Conservation (phyloP, 257 asterid species). For the Vinca minor region DNA sequence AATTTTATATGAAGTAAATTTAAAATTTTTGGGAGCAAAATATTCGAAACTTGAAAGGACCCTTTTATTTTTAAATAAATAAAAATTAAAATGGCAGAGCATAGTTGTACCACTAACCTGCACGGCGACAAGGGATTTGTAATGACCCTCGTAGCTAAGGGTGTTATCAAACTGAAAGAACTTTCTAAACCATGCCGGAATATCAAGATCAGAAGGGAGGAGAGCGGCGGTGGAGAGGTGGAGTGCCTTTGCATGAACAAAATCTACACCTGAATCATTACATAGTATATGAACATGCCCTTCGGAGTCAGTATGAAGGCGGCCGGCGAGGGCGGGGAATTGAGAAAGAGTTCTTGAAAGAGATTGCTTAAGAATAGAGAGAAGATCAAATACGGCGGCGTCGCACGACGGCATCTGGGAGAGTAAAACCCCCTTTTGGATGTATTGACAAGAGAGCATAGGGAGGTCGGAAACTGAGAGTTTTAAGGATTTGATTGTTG, state of each 20-base stretch:
- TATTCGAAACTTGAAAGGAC: too few relatives aligned
- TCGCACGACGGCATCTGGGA: constrained; percentile 43
- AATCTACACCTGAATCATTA: constrained; percentile 61
- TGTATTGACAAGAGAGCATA: constrained; percentile 92
- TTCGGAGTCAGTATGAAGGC: constrained; percentile 48
- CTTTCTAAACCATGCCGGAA: constrained; percentile 42
- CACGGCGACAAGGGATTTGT: constrained; percentile 50
- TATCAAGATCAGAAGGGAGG: constrained; percentile 33
- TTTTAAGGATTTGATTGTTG: constrained; percentile 38
- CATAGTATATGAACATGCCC: constrained; percentile 63
- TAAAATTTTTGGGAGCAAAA: too few relatives aligned
- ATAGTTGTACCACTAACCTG: too few relatives aligned
- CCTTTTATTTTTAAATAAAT: too few relatives aligned
- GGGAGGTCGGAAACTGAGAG: constrained; percentile 97
- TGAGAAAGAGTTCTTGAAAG: constrained; percentile 61
- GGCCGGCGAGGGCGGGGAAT: constrained; percentile 86
- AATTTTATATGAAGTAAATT: too few relatives aligned
- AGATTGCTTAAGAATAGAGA: constrained; percentile 52
- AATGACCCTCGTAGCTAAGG: constrained; percentile 75
- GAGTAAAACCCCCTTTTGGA: constrained; percentile 78
- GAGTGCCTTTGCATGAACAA: constrained; percentile 60
- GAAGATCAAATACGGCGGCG: constrained; percentile 26
- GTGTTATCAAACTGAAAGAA: constrained; percentile 67
- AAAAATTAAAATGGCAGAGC: too few relatives aligned
- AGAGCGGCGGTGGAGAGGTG: constrained; percentile 26